Percentiles rank a stretch among this genome's conserved stretches.
Conservation (phyloP, 2,329 filamentous ascomycete species). For the Biscogniauxia mediterranea region DNA sequence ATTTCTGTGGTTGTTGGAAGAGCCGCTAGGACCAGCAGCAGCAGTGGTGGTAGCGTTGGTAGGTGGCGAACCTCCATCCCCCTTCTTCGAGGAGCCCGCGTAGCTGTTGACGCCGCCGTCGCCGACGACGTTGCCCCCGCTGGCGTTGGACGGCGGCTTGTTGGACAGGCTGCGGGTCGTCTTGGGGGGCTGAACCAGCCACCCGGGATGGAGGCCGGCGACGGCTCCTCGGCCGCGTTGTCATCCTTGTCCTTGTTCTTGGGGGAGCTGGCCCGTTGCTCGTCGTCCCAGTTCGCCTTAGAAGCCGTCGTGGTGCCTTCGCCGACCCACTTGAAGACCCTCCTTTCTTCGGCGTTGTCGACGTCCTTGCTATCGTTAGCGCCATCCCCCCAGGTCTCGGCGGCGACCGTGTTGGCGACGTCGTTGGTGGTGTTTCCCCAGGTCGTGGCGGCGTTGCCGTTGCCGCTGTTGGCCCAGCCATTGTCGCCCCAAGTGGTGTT, state of each 20-base stretch:
- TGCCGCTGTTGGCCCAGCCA: neutral
- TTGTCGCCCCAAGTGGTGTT: neutral
- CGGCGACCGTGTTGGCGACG: neutral
- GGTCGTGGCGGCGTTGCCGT: neutral
- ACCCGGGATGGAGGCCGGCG: constrained; percentile 4
- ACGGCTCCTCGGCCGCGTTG: neutral
- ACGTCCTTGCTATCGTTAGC: constrained; percentile 5
- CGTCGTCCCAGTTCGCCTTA: neutral
- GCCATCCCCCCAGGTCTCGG: constrained; percentile 5
- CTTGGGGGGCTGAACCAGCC: constrained; percentile 7
- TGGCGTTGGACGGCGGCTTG: neutral
- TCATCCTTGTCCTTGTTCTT: neutral
- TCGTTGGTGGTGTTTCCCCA: constrained; percentile 7
- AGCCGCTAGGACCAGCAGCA: too few relatives aligned
- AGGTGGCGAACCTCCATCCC: neutral
- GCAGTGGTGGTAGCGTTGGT: too few relatives aligned
- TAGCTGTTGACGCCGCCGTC: neutral
- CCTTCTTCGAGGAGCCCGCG: constrained; percentile 1
- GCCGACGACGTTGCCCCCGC: constrained; percentile 12
- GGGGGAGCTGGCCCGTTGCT: neutral
- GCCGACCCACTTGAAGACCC: neutral
- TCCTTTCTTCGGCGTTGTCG: neutral
- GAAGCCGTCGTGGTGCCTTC: neutral
- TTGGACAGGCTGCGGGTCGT: constrained; percentile 2
- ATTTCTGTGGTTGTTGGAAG: too few relatives aligned